phyloP scores from a whole-genome alignment of 2,329 filamentous ascomycete species.

The Cladosporium sp. region DNA sequence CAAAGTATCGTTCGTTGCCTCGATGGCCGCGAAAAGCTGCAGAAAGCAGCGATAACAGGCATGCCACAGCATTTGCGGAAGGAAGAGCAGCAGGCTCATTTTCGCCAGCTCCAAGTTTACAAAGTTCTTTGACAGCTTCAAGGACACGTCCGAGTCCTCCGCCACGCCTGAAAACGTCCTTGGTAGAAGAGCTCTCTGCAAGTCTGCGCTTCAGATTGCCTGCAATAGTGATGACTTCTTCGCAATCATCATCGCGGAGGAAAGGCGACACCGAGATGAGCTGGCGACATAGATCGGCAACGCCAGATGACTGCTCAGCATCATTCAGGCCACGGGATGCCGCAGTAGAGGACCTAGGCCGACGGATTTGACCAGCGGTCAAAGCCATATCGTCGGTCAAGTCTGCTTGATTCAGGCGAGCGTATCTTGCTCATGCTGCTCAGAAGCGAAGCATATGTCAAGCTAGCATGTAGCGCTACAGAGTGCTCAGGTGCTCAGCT shows the following conservation, averaged over 20 bases:
- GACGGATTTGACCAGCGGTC: constrained; percentile 28
- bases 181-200: constrained; percentile 22
- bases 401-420: constrained; percentile 20
- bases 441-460: constrained; percentile 4
- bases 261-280: constrained; percentile 22
- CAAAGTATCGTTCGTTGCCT: constrained; percentile 87
- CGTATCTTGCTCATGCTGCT: constrained; percentile 28
- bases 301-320: constrained; percentile 31
- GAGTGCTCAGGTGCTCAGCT: constrained; percentile 19
- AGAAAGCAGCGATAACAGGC: constrained; percentile 60
- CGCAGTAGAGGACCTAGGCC: constrained; percentile 30
- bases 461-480: constrained; percentile 7
- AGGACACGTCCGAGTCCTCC: constrained; percentile 24
- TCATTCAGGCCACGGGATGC: constrained; percentile 32
- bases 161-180: constrained; percentile 37
- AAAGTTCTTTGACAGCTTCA: constrained; percentile 17
- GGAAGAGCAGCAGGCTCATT: background rate
- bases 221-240: background rate
- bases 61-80: constrained; percentile 22
- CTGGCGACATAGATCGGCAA: constrained; percentile 30
- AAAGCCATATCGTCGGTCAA: constrained; percentile 32
- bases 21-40: constrained; percentile 75
- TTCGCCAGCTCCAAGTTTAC: constrained; percentile 19
- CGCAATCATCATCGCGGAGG: constrained; percentile 8
- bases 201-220: constrained; percentile 6